phyloP scores from a whole-genome alignment of 768 basidiomycete species.

The Piloderma croceum region DNA sequence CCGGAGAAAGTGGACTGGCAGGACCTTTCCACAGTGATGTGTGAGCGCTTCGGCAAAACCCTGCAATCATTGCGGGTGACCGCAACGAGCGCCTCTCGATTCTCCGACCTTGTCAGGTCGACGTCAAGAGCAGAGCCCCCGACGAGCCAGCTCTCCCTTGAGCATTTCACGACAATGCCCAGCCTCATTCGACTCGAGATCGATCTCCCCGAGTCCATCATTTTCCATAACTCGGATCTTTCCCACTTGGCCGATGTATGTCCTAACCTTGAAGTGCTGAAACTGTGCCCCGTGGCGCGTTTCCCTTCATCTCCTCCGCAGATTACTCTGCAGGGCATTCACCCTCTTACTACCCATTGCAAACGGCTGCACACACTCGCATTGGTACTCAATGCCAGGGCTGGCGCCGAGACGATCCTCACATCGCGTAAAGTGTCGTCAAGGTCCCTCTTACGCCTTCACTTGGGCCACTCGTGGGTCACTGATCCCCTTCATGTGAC shows the following conservation, averaged over 20 bases:
- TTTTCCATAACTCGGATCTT: constrained; percentile 60
- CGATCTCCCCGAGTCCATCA: constrained; percentile 71
- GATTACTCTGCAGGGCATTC: constrained; percentile 59
- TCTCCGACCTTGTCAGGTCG: constrained; percentile 75
- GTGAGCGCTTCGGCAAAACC: constrained; percentile 53
- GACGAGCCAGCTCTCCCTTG: constrained; percentile 55
- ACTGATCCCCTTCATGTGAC: constrained; percentile 63
- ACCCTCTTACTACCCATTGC: constrained; percentile 53
- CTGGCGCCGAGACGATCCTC: constrained; percentile 41
- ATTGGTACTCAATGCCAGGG: constrained; percentile 56
- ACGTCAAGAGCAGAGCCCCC: constrained; percentile 62
- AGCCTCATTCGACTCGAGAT: constrained; percentile 60
- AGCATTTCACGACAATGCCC: constrained; percentile 49
- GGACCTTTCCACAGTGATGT: constrained; percentile 58
- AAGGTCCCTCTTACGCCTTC: constrained; percentile 59
- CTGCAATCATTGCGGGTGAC: constrained; percentile 57
- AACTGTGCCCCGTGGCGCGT: constrained; percentile 61
- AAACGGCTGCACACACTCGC: constrained; percentile 58
- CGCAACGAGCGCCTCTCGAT: constrained; percentile 69
- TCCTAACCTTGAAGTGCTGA: constrained; percentile 64
- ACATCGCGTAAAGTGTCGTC: constrained; percentile 48
- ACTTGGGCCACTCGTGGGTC: constrained; percentile 72
- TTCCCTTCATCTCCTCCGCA: constrained; percentile 52
- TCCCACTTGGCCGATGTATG: constrained; percentile 52
- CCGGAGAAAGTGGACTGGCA: constrained; percentile 73